These are phyloP conservation scores for Iodosphaeria phyllophila DNA, from an alignment of 2,329 filamentous ascomycete species.

Conservation along the genomic window DNA sequence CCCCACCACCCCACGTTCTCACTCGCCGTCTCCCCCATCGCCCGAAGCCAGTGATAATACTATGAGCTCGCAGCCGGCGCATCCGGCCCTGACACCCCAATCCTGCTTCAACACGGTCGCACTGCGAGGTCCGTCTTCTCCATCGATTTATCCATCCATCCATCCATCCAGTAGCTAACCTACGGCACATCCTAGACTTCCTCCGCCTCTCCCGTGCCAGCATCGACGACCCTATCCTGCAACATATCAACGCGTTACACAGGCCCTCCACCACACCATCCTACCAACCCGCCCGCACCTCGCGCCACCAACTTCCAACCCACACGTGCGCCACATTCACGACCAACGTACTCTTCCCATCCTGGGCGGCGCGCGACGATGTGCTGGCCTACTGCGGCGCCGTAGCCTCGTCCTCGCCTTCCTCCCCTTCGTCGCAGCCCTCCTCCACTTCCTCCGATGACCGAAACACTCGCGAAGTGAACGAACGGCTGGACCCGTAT, in stretches of 20 bases:
- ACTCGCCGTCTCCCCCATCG: conserved; percentile 8
- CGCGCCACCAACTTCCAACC: conserved; percentile 35
- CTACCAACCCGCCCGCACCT: conserved; percentile 32
- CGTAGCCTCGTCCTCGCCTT: conserved; percentile 70
- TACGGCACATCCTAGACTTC: conserved; percentile 68
- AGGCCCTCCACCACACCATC: conserved; percentile 64
- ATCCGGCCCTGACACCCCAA: conserved; percentile 45
- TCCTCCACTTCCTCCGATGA: conserved; percentile 55
- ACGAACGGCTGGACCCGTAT: conserved; percentile 87
- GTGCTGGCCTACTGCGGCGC: conserved; percentile 77
- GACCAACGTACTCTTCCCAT: conserved; percentile 62
- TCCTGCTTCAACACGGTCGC: conserved; percentile 60
- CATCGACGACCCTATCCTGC: conserved; percentile 84
- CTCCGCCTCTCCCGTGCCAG: conserved; percentile 66
- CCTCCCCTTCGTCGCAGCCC: conserved; percentile 77
- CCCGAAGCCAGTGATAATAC: no score
- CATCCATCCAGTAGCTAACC: conserved; percentile 4
- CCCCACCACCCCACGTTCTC: conserved; percentile 15
- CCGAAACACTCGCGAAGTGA: conserved; percentile 54
- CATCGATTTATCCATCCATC: conserved; percentile 1
- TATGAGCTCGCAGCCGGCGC: conserved; percentile 25
- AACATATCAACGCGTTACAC: conserved; percentile 78
- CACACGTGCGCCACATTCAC: conserved; percentile 55
- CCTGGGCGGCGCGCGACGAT: conserved; percentile 69
- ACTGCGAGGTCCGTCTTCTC: conserved; percentile 38